Conservation (phyloP, 495 filamentous ascomycete species). For the Daldinia childiae region DNA sequence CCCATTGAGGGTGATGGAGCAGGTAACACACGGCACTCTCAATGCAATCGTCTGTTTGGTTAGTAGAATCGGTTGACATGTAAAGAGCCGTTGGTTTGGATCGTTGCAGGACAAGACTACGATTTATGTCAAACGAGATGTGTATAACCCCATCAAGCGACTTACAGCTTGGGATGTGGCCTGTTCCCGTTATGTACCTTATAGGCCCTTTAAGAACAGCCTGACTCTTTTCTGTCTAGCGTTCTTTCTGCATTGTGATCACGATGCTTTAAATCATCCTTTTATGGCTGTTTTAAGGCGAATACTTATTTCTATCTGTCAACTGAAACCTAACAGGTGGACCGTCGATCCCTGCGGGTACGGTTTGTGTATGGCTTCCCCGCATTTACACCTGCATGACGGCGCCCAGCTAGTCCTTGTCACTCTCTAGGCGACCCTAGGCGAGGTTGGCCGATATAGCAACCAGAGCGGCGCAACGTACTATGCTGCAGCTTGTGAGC, state of each 20-base stretch:
- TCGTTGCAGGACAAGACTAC: slow-evolving; percentile 12
- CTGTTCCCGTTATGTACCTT: slow-evolving; percentile 18
- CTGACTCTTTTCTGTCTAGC: slow-evolving; percentile 32
- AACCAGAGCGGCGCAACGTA: slow-evolving; percentile 5
- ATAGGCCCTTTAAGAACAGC: slow-evolving; percentile 13
- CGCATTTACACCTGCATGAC: slow-evolving; percentile 41
- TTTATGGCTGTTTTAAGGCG: slow-evolving; percentile 35
- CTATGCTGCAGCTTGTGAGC: slow-evolving; percentile 32
- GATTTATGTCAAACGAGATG: slow-evolving; percentile 19
- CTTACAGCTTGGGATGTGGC: not conserved
- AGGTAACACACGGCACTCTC: not conserved
- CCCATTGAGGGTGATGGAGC: not conserved
- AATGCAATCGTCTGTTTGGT: not conserved
- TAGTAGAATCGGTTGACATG: slow-evolving; percentile 1
- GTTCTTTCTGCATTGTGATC: slow-evolving; percentile 38
- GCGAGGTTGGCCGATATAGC: slow-evolving; percentile 12
- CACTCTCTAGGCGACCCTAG: slow-evolving; percentile 10
- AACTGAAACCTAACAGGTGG: slow-evolving; percentile 32
- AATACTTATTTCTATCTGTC: slow-evolving; percentile 30
- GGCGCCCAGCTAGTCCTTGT: slow-evolving; percentile 19
- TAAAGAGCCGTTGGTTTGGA: slow-evolving; percentile 10
- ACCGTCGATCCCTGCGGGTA: slow-evolving; percentile 42
- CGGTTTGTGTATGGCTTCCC: slow-evolving; percentile 34
- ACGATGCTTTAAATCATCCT: slow-evolving; percentile 42
- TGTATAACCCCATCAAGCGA: slow-evolving; percentile 15